These are phyloP conservation scores for Spergularia bocconei DNA, from an alignment of 148 eudicot species.

Conservation along the genomic window DNA sequence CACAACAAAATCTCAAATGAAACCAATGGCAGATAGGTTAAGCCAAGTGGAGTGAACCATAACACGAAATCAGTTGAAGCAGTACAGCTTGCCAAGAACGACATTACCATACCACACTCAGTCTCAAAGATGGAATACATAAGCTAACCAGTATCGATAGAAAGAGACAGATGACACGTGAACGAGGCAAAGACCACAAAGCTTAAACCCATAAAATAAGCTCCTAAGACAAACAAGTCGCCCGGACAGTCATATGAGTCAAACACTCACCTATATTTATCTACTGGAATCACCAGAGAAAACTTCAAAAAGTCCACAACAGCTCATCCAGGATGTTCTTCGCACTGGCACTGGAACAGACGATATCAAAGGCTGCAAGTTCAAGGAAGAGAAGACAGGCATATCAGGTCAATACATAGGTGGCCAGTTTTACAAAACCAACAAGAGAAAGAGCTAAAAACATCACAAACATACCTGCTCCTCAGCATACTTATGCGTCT, in stretches of 20 bases:
- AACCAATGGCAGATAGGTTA: not conserved
- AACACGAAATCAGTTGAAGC: not conserved
- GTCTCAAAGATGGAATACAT: not conserved
- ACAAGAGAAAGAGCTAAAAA: not conserved
- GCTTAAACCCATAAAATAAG: not conserved
- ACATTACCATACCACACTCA: not conserved
- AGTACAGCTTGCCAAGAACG: not conserved
- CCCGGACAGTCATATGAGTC: not conserved
- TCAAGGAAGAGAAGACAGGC: conserved; percentile 12
- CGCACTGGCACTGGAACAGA: conserved; percentile 42
- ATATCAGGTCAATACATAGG: not conserved
- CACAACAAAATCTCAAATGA: not conserved
- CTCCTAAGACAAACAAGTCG: not conserved
- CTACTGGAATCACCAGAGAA: conserved; percentile 54
- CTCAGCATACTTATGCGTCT: conserved; percentile 39
- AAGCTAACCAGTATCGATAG: not conserved
- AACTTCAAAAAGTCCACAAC: conserved; percentile 84
- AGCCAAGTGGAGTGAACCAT: not conserved
- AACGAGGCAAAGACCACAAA: not conserved
- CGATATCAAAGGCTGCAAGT: conserved; percentile 51
- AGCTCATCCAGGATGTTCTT: conserved; percentile 59
- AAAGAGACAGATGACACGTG: not conserved
- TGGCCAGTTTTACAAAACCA: not conserved
- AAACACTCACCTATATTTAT: conserved; percentile 42
- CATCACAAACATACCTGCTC: conserved; percentile 37